Evolutionary conservation across 441 rosid genomes (phyloP).

Genomic region (Sinapis alba): DNA sequence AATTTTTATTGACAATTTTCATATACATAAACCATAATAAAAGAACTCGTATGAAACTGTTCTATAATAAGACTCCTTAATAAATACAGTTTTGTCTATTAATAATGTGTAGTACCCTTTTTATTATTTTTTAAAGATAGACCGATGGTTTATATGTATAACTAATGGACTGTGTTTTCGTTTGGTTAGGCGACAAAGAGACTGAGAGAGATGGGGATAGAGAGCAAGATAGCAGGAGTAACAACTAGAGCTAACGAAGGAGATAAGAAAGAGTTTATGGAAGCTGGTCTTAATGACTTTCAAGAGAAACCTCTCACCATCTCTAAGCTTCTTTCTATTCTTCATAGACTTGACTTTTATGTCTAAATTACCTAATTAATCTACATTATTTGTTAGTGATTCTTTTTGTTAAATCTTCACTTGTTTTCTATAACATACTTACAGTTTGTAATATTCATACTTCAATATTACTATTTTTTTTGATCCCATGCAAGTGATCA

Average conservation of each 20-base stretch:
- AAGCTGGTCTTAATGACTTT: slow-evolving; percentile 81
- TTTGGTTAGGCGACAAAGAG: slow-evolving; percentile 61
- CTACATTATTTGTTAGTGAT: not conserved
- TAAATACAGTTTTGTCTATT: not conserved
- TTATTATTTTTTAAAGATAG: not conserved
- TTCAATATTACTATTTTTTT: too few species aligned
- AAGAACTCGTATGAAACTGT: not conserved
- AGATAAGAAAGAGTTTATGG: slow-evolving; percentile 59
- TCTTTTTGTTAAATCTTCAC: not conserved
- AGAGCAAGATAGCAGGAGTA: slow-evolving; percentile 70
- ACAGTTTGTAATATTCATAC: not conserved
- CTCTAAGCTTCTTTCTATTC: slow-evolving; percentile 60
- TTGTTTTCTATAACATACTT: not conserved
- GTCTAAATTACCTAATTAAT: not conserved
- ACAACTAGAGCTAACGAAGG: slow-evolving; percentile 50
- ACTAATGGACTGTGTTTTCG: not conserved
- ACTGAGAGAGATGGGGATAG: slow-evolving; percentile 77
- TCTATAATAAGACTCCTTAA: not conserved
- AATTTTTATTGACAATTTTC: not conserved
- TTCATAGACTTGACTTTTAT: slow-evolving; percentile 46
- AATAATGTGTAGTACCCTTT: not conserved
- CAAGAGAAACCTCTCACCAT: slow-evolving; percentile 80
- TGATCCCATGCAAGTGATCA: not conserved
- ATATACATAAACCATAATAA: not conserved
- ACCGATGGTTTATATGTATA: not conserved